Conservation (phyloP, 345 rosid genomes). For the Eucalyptus dawsonii region DNA sequence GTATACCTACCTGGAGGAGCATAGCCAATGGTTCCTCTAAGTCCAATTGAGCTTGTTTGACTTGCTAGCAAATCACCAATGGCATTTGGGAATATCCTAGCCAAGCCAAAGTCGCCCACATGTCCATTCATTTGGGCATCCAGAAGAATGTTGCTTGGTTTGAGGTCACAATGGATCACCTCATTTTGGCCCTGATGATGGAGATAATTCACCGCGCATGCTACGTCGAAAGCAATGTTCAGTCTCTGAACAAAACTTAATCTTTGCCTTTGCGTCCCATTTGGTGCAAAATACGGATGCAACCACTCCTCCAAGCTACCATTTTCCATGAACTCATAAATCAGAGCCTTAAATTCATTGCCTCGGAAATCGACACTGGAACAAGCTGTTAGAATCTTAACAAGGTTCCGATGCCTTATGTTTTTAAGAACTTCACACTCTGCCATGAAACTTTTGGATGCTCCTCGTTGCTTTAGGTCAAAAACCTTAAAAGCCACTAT, state of each 20-base stretch:
- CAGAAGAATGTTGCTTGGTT: slow-evolving; percentile 4
- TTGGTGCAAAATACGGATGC: neutral
- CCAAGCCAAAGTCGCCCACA: neutral
- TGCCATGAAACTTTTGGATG: slow-evolving; percentile 3
- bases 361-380: neutral
- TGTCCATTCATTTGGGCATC: neutral
- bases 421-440: neutral
- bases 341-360: slow-evolving; percentile 5
- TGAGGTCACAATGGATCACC: slow-evolving; percentile 12
- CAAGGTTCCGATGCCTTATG: slow-evolving; percentile 1
- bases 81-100: neutral
- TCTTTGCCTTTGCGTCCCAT: neutral
- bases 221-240: neutral
- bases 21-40: slow-evolving; percentile 1
- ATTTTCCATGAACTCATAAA: slow-evolving; percentile 1
- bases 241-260: neutral
- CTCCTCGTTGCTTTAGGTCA: neutral
- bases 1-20: neutral
- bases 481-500: neutral
- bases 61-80: neutral
- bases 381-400: neutral
- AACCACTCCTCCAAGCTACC: slow-evolving; percentile 8
- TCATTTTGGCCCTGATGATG: neutral
- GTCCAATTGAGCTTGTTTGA: neutral
- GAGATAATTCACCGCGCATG: slow-evolving; percentile 3